Evolutionary conservation across 805 yeast genomes (phyloP).

Genomic region (Wickerhamiella galacta): DNA sequence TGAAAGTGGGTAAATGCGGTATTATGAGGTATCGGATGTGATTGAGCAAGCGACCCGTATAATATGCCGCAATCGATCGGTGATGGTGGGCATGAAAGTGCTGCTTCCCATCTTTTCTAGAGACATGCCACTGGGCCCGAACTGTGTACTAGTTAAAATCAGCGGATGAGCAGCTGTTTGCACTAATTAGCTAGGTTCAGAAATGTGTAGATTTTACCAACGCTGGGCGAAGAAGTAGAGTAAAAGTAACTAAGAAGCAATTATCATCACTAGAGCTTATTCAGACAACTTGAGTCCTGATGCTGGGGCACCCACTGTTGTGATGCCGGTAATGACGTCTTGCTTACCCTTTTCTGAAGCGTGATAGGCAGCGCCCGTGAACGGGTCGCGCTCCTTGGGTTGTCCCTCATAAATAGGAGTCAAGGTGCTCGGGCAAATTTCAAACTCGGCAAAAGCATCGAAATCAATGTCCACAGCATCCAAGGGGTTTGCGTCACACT

Average conservation of each 20-base stretch:
- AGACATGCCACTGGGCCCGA: no score
- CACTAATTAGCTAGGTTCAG: neutral
- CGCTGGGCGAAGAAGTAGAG: conserved; percentile 6
- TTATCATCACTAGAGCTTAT: no score
- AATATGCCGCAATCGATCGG: no score
- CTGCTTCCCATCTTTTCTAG: no score
- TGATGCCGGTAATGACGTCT: conserved; percentile 58
- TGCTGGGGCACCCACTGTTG: conserved; percentile 78
- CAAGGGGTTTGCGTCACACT: conserved; percentile 61
- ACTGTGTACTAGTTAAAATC: no score
- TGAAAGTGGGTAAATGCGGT: no score
- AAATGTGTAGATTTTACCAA: conserved; percentile 5
- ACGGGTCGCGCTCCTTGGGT: conserved; percentile 53
- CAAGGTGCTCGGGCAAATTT: conserved; percentile 69
- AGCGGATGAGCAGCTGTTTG: no score
- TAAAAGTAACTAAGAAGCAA: neutral
- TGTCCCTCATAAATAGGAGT: conserved; percentile 80
- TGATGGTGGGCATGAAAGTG: no score
- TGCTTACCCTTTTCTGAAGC: conserved; percentile 59
- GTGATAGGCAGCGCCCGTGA: conserved; percentile 81
- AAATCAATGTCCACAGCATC: conserved; percentile 86
- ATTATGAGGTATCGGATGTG: no score
- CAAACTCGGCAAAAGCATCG: conserved; percentile 83
- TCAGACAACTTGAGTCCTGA: conserved; percentile 52
- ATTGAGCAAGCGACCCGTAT: no score